Percentiles rank a stretch among this genome's conserved stretches.
Conservation (phyloP, 352 stramenopile species). For the Phytophthora niederhauseri region DNA sequence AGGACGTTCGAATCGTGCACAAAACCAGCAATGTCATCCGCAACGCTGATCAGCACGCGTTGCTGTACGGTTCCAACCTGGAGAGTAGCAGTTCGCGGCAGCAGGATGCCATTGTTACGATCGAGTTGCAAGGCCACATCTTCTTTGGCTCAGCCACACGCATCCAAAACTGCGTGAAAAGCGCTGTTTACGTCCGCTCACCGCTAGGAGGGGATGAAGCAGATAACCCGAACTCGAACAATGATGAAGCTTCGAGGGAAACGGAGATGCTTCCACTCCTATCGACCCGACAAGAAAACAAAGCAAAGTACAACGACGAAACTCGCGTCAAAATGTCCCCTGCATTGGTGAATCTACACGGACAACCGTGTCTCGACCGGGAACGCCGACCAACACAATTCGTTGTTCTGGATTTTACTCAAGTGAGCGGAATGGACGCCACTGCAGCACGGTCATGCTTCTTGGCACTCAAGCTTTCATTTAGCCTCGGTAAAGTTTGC, state of each 20-base stretch:
- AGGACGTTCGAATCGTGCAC: constrained; percentile 59
- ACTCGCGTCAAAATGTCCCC: constrained; percentile 14
- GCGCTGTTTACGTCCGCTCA: constrained; percentile 55
- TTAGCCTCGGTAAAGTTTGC: constrained; percentile 51
- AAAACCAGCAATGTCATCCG: constrained; percentile 73
- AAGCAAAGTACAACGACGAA: constrained; percentile 18
- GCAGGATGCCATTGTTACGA: constrained; percentile 61
- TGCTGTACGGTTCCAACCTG: constrained; percentile 45
- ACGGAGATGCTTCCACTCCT: constrained; percentile 24
- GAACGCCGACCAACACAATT: constrained; percentile 53
- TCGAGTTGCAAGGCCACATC: constrained; percentile 75
- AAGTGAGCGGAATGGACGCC: constrained; percentile 80
- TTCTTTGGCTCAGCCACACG: constrained; percentile 81
- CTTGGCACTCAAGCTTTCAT: constrained; percentile 66
- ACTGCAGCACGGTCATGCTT: constrained; percentile 79
- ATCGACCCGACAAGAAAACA: constrained; percentile 6
- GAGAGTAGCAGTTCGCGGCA: constrained; percentile 33
- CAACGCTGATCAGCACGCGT: constrained; percentile 63
- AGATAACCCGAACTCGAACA: background rate
- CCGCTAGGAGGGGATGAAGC: background rate
- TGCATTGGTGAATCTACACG: constrained; percentile 54
- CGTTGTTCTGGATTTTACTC: constrained; percentile 80
- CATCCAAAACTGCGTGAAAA: constrained; percentile 72
- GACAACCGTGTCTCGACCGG: constrained; percentile 37
- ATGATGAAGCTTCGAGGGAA: background rate